These are phyloP conservation scores for Crucihimalaya himalaica DNA, from an alignment of 345 rosid species.

Conservation along the genomic window DNA sequence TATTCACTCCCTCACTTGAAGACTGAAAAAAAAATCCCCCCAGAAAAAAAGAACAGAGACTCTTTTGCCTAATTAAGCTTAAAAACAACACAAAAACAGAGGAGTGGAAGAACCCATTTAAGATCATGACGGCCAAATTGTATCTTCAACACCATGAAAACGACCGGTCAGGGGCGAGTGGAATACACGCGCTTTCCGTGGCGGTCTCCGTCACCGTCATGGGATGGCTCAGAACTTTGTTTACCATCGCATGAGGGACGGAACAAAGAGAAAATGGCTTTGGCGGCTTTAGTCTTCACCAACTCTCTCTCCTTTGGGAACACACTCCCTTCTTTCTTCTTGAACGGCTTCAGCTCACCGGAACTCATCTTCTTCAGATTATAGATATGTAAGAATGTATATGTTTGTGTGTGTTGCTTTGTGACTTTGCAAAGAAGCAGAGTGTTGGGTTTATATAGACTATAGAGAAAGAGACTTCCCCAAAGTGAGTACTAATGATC, in stretches of 20 bases:
- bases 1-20: not conserved
- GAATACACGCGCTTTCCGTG: slow-evolving; percentile 25
- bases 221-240: not conserved
- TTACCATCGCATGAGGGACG: slow-evolving; percentile 9
- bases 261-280: slow-evolving; percentile 22
- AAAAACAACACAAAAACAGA: not conserved
- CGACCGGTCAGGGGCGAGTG: slow-evolving; percentile 1
- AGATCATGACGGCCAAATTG: slow-evolving; percentile 11
- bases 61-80: not conserved
- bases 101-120: slow-evolving; percentile 13
- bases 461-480: not conserved
- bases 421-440: not conserved
- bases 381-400: not conserved
- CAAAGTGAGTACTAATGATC: not conserved
- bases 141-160: slow-evolving; percentile 3
- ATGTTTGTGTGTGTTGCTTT: slow-evolving; percentile 15
- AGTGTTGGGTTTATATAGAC: slow-evolving; percentile 7
- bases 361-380: slow-evolving; percentile 14
- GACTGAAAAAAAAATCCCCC: not conserved
- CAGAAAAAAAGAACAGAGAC: not conserved
- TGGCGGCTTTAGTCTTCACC: slow-evolving; percentile 49
- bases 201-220: not conserved
- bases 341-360: slow-evolving; percentile 34
- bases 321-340: slow-evolving; percentile 46
- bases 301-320: slow-evolving; percentile 43